Evolutionary conservation across 768 basidiomycete species (phyloP), one percentile per base, ranked within the genome.

Genomic region (Cystobasidium onofrii): DNA sequence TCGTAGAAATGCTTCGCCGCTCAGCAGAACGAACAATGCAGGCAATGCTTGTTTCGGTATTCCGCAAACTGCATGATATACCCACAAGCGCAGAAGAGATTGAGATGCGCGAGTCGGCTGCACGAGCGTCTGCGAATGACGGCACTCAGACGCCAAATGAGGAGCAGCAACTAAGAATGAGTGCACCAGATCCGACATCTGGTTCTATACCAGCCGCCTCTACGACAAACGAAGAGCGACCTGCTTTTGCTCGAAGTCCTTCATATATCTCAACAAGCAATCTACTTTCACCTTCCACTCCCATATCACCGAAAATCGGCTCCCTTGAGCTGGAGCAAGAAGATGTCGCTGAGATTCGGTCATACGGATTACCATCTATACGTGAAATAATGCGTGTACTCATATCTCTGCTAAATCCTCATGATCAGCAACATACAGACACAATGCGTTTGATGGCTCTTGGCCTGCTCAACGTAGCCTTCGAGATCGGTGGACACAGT

Each of bases 341-440:
- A 57, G 73, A 54, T 63, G 44, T 12, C 50, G 62, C 10, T 62
- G 74, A 46, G 63, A 31, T 46, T 41, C 63, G 31, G 61, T 70
- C 82, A 86, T 95, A 91, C 81, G 95, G 95, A 15, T 86, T 97
- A 39, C 91, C 93, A 1, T 93, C 96, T 15, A 88, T 96, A 50
- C 83, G 92, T 20, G 95, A 97, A 80, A 87, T 99, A 6, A 84
- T 98, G 41, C 89, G 94, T 1, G 96, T 98, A 39, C 86, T 99
- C 70, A 88, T 97, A 79, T 92, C 95, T 77, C 90, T 99, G 46
- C 85, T 99, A 62, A 92, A 98, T 81, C 96, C 96, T 23, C 90
- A 87, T 77, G 92, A 95, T 80, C 90, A 91, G 76, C 87, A 92
- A 66, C 95, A 98, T 80, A 97, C 96, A 1, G 96, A 98, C 80